Evolutionary conservation across 768 basidiomycete genomes (phyloP), one percentile per base, ranked within the genome.

Genomic region (Hericium erinaceus): DNA sequence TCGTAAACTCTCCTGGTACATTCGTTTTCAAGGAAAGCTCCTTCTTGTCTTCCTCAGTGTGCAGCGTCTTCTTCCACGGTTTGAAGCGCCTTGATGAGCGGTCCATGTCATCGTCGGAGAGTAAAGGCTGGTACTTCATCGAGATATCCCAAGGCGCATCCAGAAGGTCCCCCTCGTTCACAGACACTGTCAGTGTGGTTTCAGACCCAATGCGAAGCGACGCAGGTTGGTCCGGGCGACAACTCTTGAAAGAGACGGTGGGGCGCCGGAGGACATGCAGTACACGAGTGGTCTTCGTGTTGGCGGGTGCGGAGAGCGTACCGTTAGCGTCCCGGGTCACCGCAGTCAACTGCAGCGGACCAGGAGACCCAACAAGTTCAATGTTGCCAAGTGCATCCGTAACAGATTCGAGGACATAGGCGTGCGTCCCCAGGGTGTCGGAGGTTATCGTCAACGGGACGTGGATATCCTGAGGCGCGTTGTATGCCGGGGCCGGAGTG

Each of bases 371-470:
- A 7, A 63, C 22, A 15, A 26, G 18, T 40, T 63, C 75, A 11
- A 80, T 67, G 65, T 98, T 97, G 15, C 91, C 92, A 54, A 87
- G 74, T 13, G 84, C 81, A 65, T 97, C 95, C n/a, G 80, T 80
- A 24, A 98, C 80, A 63, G 85, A 84, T 64, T 95, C 88, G 24
- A 97, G 75, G 11, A 81, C 78, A 65, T 90, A 92, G 2, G 81
- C 71, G 67, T 91, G 84, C 40, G 77, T 79, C 2, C 90, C 91
- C 9, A 84, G 75, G 6, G 77, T 69, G 58, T 82, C 79, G 57
- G 89, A 72, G 4, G 85, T 73, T 8, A 90, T 74, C 1, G 79
- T 78, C 57, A 92, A 73, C 18, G 91, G 91, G 26, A 92, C 80
- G 54, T 76, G 77, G 33, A 92, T 72, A 37, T 80, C 74, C 60